Evolutionary conservation across 2,329 filamentous ascomycete genomes (phyloP), one percentile per base, ranked within the genome.

Genomic region (Neofusicoccum umdonicola): DNA sequence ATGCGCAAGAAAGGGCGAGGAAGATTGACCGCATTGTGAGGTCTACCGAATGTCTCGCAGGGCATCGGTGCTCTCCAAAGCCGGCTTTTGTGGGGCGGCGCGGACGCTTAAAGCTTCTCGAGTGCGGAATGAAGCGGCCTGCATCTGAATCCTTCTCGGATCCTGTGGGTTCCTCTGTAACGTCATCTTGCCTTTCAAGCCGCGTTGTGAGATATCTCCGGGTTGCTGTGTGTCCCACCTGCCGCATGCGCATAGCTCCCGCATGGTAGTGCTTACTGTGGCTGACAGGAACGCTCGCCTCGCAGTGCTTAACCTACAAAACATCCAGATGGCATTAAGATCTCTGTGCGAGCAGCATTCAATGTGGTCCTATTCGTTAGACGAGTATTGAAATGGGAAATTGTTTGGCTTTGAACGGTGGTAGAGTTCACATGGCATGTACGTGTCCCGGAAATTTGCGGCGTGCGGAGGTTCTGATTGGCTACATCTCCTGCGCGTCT

Each of bases 241-340:
- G 50, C 50, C 50, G 12, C 34, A 39, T 54, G 8, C 17, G 50
- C 50, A 3, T 54, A 54, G 50, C 35, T 22, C n/a, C 50, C 50
- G 50, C 11, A n/a, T 4, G 3, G 50, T 54, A 54, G 50, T 17
- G 50, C 50, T 54, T 37, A 54, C 50, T 39, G 50, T 54, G 50
- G 34, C 50, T 13, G 34, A 35, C 19, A 7, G 17, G 11, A 19
- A 47, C 44, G 22, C n/a, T 19, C 15, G 5, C 45, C 19, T 11
- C 0, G 8, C 44, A 27, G 27, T 22, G 4, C 44, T 13, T 17
- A 3, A 27, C n/a, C 17, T 47, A 11, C 44, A n/a, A 19, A 47
- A 27, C 44, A 22, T 4, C 44, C 17, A 1, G 27, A 31, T 31
- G 27, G 3, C 27, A 7, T 31, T 31, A 1, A 0, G 4, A 31